Conservation (phyloP, 2,329 filamentous ascomycete species). For the Diaporthe capsici region DNA sequence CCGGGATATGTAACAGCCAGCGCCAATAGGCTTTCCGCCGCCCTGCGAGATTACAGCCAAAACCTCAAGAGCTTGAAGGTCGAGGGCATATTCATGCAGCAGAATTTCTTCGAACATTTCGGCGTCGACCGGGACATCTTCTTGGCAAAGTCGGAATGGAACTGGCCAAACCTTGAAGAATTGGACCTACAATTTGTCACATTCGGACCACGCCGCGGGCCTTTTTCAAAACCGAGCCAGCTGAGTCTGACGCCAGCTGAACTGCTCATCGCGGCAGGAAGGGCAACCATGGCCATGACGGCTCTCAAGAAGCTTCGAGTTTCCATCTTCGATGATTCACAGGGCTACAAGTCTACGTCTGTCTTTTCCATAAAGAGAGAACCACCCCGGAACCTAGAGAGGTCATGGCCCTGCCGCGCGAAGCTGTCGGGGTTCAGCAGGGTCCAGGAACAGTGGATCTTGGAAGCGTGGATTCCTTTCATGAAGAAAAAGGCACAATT, state of each 20-base stretch:
- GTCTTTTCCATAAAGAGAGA: too few species aligned
- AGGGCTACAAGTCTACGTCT: too few species aligned
- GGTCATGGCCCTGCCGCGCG: too few species aligned
- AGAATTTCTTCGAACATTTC: not conserved
- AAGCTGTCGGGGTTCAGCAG: not conserved
- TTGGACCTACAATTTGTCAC: not conserved
- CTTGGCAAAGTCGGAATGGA: not conserved
- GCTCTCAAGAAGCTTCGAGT: not conserved
- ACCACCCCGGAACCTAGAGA: too few species aligned
- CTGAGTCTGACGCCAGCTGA: not conserved
- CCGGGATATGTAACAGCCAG: not conserved
- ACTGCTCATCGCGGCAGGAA: not conserved
- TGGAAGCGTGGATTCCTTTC: not conserved
- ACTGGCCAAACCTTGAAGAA: not conserved
- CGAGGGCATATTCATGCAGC: too few species aligned
- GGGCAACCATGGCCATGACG: not conserved
- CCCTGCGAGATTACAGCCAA: not conserved
- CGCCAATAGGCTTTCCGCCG: not conserved
- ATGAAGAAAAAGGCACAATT: not conserved
- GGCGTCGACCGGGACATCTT: not conserved
- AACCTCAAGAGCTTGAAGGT: not conserved
- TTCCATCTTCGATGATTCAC: too few species aligned
- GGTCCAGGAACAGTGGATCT: not conserved
- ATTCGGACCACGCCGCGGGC: too few species aligned
- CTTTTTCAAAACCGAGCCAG: too few species aligned